Conservation (phyloP, 2,329 filamentous ascomycete species). For the Plenodomus tracheiphilus region DNA sequence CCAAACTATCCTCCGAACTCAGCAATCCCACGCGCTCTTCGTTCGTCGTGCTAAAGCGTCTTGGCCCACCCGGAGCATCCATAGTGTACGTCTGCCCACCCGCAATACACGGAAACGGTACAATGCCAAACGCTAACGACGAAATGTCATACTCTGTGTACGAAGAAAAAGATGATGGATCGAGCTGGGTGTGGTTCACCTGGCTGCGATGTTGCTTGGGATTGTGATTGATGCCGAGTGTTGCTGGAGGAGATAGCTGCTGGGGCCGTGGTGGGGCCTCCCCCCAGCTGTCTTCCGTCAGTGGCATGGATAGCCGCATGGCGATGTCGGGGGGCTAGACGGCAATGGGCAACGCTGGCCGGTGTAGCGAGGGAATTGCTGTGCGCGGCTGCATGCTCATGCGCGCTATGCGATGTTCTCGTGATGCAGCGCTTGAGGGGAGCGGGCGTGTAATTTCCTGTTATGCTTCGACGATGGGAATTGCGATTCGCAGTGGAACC, state of each 20-base stretch:
- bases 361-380: neutral
- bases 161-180: neutral
- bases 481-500: neutral
- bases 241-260: neutral
- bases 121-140: constrained; percentile 25
- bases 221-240: neutral
- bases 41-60: constrained; percentile 35
- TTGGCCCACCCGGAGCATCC: constrained; percentile 34
- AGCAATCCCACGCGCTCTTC: constrained; percentile 32
- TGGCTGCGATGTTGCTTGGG: neutral
- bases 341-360: neutral
- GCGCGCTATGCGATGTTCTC: neutral
- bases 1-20: constrained; percentile 19
- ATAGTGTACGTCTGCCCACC: constrained; percentile 27
- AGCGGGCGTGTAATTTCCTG: neutral
- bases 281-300: neutral
- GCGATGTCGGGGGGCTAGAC: neutral
- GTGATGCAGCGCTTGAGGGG: neutral
- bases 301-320: neutral
- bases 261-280: neutral
- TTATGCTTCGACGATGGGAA: neutral
- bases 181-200: neutral
- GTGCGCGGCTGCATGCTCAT: neutral
- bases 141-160: constrained; percentile 23
- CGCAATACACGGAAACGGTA: constrained; percentile 24